Conservation (phyloP, 2,329 filamentous ascomycete species). For the Ophiostoma himal-ulmi region DNA sequence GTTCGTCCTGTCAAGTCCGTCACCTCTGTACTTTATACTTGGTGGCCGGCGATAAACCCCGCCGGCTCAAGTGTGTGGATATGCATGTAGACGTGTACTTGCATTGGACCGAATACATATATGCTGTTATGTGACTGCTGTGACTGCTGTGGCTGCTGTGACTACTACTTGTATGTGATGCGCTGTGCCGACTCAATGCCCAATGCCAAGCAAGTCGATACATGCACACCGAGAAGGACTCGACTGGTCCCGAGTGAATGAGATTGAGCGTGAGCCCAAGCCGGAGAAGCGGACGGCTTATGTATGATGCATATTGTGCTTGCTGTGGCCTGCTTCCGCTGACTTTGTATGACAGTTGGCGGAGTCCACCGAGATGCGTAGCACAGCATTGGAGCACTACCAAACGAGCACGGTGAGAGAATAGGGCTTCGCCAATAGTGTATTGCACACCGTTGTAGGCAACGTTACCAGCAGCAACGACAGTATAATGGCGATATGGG, state of each 20-base stretch:
- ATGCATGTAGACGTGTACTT: slow-evolving; percentile 8
- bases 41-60: background rate
- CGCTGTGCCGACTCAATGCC: background rate
- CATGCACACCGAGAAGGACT: background rate
- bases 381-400: background rate
- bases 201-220: slow-evolving; percentile 1
- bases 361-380: background rate
- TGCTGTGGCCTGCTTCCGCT: background rate
- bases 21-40: background rate
- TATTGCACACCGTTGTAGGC: no score
- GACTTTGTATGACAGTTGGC: background rate
- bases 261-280: background rate
- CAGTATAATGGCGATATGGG: no score
- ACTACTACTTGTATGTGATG: background rate
- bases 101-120: background rate
- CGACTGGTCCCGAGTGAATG: background rate
- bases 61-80: background rate
- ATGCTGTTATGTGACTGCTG: background rate
- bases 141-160: background rate
- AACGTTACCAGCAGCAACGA: no score
- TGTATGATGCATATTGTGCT: background rate
- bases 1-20: background rate
- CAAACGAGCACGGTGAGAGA: background rate
- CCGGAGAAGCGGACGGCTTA: background rate
- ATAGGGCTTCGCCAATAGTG: background rate